A percentile compares a stretch with the other conserved stretches of the same genome.
Conservation (phyloP, 1,284 basidiomycete genomes). For the Cutaneotrichosporon arboriforme region DNA sequence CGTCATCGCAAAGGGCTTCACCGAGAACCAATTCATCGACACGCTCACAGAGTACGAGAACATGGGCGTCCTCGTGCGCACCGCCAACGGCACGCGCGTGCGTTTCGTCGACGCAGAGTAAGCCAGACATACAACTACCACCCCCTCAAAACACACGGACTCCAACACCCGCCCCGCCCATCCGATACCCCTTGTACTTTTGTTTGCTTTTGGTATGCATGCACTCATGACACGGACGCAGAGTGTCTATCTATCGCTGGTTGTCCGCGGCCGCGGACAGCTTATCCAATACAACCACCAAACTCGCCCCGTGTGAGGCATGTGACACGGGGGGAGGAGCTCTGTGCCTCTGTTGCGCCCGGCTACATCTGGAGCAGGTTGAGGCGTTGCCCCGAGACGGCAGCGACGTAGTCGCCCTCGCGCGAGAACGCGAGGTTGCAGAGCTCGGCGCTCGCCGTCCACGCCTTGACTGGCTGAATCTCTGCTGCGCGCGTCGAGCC, state of each 20-base stretch:
- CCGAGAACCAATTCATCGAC: constrained; percentile 80
- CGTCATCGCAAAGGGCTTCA: constrained; percentile 78
- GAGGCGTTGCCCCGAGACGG: constrained; percentile 74
- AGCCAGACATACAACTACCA: neutral
- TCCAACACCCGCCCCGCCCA: too few relatives aligned
- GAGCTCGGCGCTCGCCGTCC: constrained; percentile 71
- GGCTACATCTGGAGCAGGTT: constrained; percentile 61
- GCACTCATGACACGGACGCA: neutral
- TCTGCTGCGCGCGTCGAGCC: constrained; percentile 27
- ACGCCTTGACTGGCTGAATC: constrained; percentile 76
- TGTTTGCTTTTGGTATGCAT: constrained; percentile 6
- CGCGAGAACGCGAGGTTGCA: constrained; percentile 73
- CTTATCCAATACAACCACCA: neutral
- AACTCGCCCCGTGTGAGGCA: neutral
- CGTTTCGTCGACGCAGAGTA: constrained; percentile 49
- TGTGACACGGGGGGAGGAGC: too few relatives aligned
- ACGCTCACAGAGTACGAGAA: constrained; percentile 77
- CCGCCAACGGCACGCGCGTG: constrained; percentile 69
- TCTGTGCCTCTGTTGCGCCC: too few relatives aligned
- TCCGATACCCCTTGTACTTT: neutral
- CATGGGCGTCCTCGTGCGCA: constrained; percentile 66
- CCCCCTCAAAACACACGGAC: neutral
- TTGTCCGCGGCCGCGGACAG: neutral
- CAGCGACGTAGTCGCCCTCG: constrained; percentile 80
- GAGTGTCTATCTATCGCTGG: neutral